Base-by-base conservation (phyloP, 495 filamentous ascomycete species). In the Neurospora sp. region DNA sequence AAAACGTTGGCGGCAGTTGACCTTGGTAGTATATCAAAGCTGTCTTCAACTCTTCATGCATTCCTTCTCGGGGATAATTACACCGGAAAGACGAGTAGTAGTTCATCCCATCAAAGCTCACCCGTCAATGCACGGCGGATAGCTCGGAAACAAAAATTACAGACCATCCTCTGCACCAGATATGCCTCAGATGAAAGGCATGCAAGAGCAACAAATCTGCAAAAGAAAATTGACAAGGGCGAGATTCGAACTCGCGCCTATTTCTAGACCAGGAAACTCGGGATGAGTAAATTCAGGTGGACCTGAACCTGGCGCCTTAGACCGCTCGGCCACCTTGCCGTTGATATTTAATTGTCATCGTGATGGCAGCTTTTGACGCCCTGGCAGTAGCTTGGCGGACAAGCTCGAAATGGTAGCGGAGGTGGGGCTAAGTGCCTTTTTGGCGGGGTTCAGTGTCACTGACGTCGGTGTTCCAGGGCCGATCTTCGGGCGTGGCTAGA, bases 241-340 rank as follows among this genome's bases (percentile, higher is more conserved):
- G 78, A 75, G 79, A 81, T 81, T 81, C 79, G 79, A 81, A 81
- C 79, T 75, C 78, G 73, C 79, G 79, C 79, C 76, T 71, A 74
- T 79, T 75, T 70, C 71, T 76, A 76, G 75, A 79, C 78, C 73
- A 76, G 73, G 77, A 79, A 78, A 45, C 54, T 59, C 72, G 69
- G 37, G 38, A 8, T 28, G 74, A 75, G 62, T 37, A 11, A 71
- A 73, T 75, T 74, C 74, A 75, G 72, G 71, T 77, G 72, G 48
- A 39, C 78, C 78, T 80, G 78, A 80, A 80, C 75, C 73, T 75
- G 72, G 78, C 78, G 78, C 78, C 78, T 80, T 80, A 71, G 78
- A 80, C 78, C 78, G 76, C 78, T 80, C 77, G 78, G 78, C 78
- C 77, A 80, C 70, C 73, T 77, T 76, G 75, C 79, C 76, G 17